Conservation (phyloP, 495 filamentous ascomycete genomes). For the Talaromyces stipitatus region DNA sequence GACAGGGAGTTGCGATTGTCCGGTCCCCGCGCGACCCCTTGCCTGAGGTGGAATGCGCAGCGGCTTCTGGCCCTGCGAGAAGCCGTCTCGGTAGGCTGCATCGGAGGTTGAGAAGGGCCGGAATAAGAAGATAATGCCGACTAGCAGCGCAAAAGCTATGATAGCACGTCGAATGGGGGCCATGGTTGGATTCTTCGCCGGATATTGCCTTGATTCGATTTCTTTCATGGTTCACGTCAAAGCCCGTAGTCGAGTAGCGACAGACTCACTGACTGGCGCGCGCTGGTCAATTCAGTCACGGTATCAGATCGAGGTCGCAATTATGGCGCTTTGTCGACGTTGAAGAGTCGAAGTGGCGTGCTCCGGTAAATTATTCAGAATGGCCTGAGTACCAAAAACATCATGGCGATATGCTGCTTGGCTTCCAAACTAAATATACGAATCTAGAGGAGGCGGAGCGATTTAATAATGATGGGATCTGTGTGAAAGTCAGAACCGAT, state of each 20-base stretch:
- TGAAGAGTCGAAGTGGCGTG: not conserved
- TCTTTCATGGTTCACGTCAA: not conserved
- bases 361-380: not conserved
- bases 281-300: not conserved
- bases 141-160: slow-evolving; percentile 55
- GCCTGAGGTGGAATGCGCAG: slow-evolving; percentile 25
- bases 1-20: slow-evolving; percentile 32
- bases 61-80: slow-evolving; percentile 18
- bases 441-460: not conserved
- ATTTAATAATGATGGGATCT: not conserved
- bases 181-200: slow-evolving; percentile 29
- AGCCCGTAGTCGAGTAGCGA: not conserved
- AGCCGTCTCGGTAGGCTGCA: slow-evolving; percentile 7
- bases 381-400: not conserved
- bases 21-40: slow-evolving; percentile 12
- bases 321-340: not conserved
- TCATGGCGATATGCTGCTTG: not conserved
- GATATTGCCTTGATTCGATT: not conserved
- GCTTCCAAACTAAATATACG: not conserved
- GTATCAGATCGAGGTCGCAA: not conserved
- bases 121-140: slow-evolving; percentile 65
- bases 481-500: not conserved
- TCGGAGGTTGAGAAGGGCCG: slow-evolving; percentile 47
- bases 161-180: slow-evolving; percentile 68
- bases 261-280: not conserved